Base-by-base conservation (phyloP, 495 filamentous ascomycete genomes). In the Margaritispora aquatica region DNA sequence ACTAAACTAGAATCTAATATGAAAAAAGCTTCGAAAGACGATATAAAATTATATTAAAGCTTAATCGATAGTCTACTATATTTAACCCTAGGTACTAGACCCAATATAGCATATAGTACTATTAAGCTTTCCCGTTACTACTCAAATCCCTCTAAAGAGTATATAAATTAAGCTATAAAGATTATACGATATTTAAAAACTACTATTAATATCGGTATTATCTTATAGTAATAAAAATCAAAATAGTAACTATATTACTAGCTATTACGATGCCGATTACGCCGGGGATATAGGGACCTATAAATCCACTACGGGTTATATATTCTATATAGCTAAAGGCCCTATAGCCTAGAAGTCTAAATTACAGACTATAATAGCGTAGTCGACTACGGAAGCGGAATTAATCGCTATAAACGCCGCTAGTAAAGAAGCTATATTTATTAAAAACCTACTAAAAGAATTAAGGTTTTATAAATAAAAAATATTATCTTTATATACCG, bases 131-230 rank as follows among this genome's bases (percentile, higher is more conserved):
- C 26, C 23, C 27, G 54, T 31, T 66, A 26, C 20, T 13, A 11
- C 13, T 10, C n/a, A 1, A 67, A 64, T 49, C 64, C 64, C 44
- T 51, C 20, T 27, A 24, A 52, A 15, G 34, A 23, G 3, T 52
- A 67, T 54, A 46, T 48, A 50, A 49, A 19, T 1, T 58, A 58
- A 21, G 19, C 56, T 21, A 58, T 65, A 13, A 52, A 50, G 50
- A 34, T 67, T 2, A 55, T 61, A 24, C 53, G 50, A 48, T 67
- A 65, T 46, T 51, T 67, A 56, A 62, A 64, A 19, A 38, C 41
- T 5, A 61, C 64, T 48, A 64, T 17, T 11, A 22, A 67, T 24
- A 36, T 41, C 21, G 27, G 48, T 49, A 61, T 67, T 51, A 50
- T 31, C 19, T n/a, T 67, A 62, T 58, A 36, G 44, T 38, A 21